Conservation (phyloP, 495 filamentous ascomycete species). For the Penicillium argentinense region DNA sequence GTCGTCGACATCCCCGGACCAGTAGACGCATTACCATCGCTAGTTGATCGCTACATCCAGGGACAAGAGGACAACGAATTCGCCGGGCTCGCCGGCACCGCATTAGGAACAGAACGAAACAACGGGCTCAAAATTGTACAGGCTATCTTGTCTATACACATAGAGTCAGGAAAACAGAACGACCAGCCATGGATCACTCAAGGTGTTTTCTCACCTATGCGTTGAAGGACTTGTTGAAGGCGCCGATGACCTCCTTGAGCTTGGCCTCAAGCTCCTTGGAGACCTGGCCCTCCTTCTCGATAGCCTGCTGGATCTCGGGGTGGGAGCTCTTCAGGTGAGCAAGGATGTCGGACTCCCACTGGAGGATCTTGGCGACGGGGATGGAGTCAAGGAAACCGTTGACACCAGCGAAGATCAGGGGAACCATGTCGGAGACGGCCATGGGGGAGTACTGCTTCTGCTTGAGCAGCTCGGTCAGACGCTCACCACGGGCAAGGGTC, state of each 20-base stretch:
- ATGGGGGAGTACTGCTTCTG: constrained; percentile 99
- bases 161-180: constrained; percentile 49
- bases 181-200: constrained; percentile 33
- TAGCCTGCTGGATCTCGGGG: constrained; percentile 76
- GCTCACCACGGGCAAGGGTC: constrained; percentile 97
- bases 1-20: constrained; percentile 14
- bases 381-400: constrained; percentile 90
- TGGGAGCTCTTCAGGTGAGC: constrained; percentile 88
- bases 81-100: constrained; percentile 16
- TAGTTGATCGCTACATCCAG: constrained; percentile 30
- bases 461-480: constrained; percentile 98
- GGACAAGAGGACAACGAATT: constrained; percentile 13
- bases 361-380: constrained; percentile 81
- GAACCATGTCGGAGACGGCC: constrained; percentile 99
- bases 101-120: constrained; percentile 42
- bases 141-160: constrained; percentile 56
- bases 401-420: constrained; percentile 98
- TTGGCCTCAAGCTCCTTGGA: constrained; percentile 91
- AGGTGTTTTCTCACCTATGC: constrained; percentile 49
- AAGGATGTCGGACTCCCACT: constrained; percentile 93
- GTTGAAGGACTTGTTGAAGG: constrained; percentile 93
- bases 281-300: constrained; percentile 93
- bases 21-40: constrained; percentile 19
- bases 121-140: constrained; percentile 56
- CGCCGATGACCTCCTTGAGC: constrained; percentile 73